Evolutionary conservation across 116 monocot species (phyloP).

Genomic region (Phalaenopsis hybrid): DNA sequence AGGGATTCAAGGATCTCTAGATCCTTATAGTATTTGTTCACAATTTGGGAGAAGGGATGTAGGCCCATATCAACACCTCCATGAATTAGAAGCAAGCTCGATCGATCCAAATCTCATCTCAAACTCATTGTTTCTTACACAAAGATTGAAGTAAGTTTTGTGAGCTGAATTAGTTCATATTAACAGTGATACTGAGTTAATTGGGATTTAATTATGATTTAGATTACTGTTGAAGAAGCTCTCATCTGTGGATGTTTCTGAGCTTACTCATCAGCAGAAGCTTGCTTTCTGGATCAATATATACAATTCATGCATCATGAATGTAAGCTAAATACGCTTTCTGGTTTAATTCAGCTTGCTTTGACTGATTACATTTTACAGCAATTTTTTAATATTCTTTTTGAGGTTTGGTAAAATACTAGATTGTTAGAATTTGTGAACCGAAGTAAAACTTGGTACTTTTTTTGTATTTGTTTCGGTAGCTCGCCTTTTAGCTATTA

Average conservation of each 20-base stretch:
- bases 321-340: constrained; percentile 40
- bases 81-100: constrained; percentile 32
- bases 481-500: no score
- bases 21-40: constrained; percentile 59
- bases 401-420: neutral
- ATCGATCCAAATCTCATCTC: constrained; percentile 19
- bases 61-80: constrained; percentile 67
- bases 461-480: no score
- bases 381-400: neutral
- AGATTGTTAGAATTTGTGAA: neutral
- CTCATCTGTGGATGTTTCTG: constrained; percentile 46
- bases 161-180: neutral
- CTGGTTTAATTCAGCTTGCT: neutral
- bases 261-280: constrained; percentile 77
- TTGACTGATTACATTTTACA: neutral
- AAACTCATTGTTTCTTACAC: constrained; percentile 21
- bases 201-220: constrained; percentile 13
- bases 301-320: constrained; percentile 98
- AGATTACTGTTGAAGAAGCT: constrained; percentile 70
- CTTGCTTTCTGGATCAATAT: constrained; percentile 99
- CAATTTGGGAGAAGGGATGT: constrained; percentile 74
- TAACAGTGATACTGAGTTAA: neutral
- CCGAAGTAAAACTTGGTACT: no score
- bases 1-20: constrained; percentile 19
- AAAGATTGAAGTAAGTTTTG: constrained; percentile 56